These are phyloP conservation scores for Cystobasidiaceae sp. DNA, from an alignment of 1,284 basidiomycete genomes.

Conservation along the genomic window DNA sequence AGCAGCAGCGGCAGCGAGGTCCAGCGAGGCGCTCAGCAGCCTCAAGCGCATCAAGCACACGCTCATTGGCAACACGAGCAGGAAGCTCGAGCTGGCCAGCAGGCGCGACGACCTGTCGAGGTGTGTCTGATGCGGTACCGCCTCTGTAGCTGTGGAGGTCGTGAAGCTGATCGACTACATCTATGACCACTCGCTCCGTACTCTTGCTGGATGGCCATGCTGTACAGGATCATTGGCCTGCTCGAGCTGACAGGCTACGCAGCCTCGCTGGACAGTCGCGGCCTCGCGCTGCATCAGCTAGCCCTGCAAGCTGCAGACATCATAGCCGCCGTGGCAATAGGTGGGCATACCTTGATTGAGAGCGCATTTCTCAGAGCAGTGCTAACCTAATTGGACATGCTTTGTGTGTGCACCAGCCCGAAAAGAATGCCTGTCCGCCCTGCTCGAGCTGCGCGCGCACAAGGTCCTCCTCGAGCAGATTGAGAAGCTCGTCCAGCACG, in stretches of 20 bases:
- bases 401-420: not conserved
- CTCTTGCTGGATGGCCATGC: not conserved
- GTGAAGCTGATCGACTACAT: not conserved
- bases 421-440: not conserved
- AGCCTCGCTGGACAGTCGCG: too few relatives aligned
- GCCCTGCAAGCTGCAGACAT: not conserved
- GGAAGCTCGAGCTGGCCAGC: conserved; percentile 9
- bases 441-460: conserved; percentile 6
- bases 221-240: not conserved
- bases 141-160: not conserved
- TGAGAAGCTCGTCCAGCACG: not conserved
- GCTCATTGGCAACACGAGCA: conserved; percentile 20
- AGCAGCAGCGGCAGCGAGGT: not conserved
- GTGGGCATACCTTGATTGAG: too few relatives aligned
- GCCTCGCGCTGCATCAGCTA: not conserved
- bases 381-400: not conserved
- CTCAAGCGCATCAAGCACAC: conserved; percentile 25
- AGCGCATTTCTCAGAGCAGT: not conserved
- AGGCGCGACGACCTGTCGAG: not conserved
- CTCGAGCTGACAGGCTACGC: not conserved
- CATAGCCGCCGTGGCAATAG: too few relatives aligned
- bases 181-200: not conserved
- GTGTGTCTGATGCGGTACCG: not conserved
- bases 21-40: not conserved
- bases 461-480: not conserved